Evolutionary conservation across 1,139 yeast genomes (phyloP).

Genomic region (Protomyces gravidus): DNA sequence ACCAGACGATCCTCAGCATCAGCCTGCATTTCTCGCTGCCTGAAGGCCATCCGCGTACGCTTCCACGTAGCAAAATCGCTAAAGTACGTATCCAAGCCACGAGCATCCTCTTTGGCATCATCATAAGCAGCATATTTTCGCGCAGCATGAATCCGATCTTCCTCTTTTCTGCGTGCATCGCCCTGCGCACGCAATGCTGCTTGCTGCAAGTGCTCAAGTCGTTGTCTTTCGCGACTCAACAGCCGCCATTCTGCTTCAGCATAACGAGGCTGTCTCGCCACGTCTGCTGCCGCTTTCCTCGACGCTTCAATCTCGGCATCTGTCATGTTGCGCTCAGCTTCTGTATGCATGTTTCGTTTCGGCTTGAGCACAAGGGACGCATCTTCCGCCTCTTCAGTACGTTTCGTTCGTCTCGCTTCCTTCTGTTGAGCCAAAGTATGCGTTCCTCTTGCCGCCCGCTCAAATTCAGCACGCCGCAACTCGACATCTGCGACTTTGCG

Average conservation of each 20-base stretch:
- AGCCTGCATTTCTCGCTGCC: not conserved
- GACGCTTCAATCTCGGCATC: constrained; percentile 6
- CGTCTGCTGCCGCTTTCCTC: not conserved
- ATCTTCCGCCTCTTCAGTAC: not conserved
- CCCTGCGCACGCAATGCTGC: not conserved
- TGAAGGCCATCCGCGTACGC: not conserved
- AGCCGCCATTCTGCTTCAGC: not conserved
- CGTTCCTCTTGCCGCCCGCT: constrained; percentile 2
- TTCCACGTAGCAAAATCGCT: not conserved
- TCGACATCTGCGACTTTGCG: constrained; percentile 36
- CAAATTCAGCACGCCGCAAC: constrained; percentile 24
- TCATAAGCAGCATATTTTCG: not conserved
- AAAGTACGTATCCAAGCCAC: not conserved
- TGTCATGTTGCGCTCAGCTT: constrained; percentile 1
- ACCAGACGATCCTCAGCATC: not conserved
- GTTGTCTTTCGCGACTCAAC: not conserved
- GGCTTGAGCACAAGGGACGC: not conserved
- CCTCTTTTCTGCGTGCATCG: not conserved
- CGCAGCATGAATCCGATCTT: not conserved
- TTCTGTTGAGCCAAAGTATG: not conserved
- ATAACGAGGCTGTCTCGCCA: not conserved
- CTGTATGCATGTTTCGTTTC: not conserved
- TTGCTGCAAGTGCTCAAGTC: not conserved
- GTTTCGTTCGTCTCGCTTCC: not conserved
- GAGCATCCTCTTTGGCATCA: not conserved